These are phyloP conservation scores for Plasmodium blacklocki DNA, from an alignment of 169 alveolate species.

Conservation along the genomic window DNA sequence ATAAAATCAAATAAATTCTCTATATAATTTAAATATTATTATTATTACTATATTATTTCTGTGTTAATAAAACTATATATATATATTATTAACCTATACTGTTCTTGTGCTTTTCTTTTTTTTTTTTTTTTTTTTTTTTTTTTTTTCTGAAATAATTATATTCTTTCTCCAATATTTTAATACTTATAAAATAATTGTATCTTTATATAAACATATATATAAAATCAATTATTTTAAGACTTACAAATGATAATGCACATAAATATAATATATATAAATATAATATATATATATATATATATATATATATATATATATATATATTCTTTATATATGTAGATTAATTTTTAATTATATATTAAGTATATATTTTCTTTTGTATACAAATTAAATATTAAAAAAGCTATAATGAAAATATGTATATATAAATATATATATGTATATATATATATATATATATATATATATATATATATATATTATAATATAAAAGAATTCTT, in stretches of 20 bases:
- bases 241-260: conserved; percentile 2
- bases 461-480: too few species aligned
- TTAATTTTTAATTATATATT: too few species aligned
- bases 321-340: too few species aligned
- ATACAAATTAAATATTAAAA: too few species aligned
- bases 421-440: too few species aligned
- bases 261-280: conserved; percentile 1
- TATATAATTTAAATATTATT: too few species aligned
- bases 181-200: conserved; percentile 23
- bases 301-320: not conserved
- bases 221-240: conserved; percentile 25
- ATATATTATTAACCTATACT: not conserved
- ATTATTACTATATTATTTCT: too few species aligned
- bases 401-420: too few species aligned
- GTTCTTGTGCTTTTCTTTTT: not conserved
- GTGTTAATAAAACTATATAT: not conserved
- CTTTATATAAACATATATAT: conserved; percentile 24
- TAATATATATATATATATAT: conserved; percentile 5
- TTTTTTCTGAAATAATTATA: conserved; percentile 1
- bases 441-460: too few species aligned
- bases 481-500: too few species aligned
- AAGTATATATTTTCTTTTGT: too few species aligned
- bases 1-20: too few species aligned
- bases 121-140: conserved; percentile 3
- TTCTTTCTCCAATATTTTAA: not conserved